phyloP scores from a whole-genome alignment of 1,284 basidiomycete genomes.

The Xanthoconium separans region DNA sequence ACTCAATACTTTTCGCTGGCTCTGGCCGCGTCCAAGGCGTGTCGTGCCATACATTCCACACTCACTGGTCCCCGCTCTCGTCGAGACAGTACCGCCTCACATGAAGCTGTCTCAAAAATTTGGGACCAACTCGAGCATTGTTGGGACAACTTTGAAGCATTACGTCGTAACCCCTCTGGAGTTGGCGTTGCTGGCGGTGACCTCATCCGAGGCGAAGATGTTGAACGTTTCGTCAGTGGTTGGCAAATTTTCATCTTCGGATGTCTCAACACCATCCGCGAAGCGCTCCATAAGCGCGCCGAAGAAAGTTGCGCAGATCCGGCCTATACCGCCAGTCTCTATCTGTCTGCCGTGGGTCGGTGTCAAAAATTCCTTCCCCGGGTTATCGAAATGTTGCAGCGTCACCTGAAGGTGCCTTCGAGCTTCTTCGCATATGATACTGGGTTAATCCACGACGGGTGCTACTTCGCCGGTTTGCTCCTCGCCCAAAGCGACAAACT shows the following conservation, averaged over 20 bases:
- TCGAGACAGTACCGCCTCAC: slow-evolving; percentile 49
- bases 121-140: slow-evolving; percentile 80
- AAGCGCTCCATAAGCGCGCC: slow-evolving; percentile 20
- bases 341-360: slow-evolving; percentile 44
- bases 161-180: slow-evolving; percentile 42
- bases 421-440: slow-evolving; percentile 80
- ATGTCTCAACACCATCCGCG: slow-evolving; percentile 47
- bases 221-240: slow-evolving; percentile 57
- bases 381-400: slow-evolving; percentile 62
- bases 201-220: slow-evolving; percentile 52
- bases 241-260: slow-evolving; percentile 51
- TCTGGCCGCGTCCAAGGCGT: slow-evolving; percentile 67
- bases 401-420: slow-evolving; percentile 45
- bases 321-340: slow-evolving; percentile 41
- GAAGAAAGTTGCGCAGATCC: slow-evolving; percentile 17
- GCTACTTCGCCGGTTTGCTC: slow-evolving; percentile 76
- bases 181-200: slow-evolving; percentile 38
- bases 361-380: slow-evolving; percentile 53
- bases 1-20: slow-evolving; percentile 55
- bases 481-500: slow-evolving; percentile 53
- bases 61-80: slow-evolving; percentile 75
- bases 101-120: slow-evolving; percentile 64
- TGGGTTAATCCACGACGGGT: slow-evolving; percentile 75
- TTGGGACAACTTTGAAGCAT: slow-evolving; percentile 77
- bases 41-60: slow-evolving; percentile 70